Conservation (phyloP, 2,329 filamentous ascomycete genomes). For the Colletotrichum sojae region DNA sequence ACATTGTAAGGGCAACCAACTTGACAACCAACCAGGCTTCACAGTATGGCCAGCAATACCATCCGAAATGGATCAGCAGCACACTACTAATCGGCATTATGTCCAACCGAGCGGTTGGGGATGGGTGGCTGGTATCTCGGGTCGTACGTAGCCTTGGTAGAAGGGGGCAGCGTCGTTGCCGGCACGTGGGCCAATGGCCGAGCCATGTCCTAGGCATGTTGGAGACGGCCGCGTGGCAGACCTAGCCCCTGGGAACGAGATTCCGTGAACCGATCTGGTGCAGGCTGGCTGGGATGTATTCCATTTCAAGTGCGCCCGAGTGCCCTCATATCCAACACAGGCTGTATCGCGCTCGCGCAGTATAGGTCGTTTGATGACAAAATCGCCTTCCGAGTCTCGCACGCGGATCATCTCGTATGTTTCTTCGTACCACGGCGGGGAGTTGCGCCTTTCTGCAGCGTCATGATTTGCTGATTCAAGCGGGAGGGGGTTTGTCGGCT, state of each 20-base stretch:
- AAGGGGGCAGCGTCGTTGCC: not conserved
- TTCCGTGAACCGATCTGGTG: not conserved
- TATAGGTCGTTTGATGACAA: conserved; percentile 61
- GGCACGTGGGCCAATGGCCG: not conserved
- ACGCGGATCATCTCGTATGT: conserved; percentile 63
- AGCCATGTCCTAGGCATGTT: not conserved
- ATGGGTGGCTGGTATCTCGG: conserved; percentile 54
- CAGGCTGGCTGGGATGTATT: not conserved
- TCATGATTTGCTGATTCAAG: not conserved
- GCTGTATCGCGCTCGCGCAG: conserved; percentile 48
- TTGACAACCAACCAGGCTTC: too few relatives aligned
- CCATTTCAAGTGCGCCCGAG: not conserved
- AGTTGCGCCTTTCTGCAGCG: not conserved
- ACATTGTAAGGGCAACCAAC: too few relatives aligned
- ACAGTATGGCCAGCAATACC: not conserved
- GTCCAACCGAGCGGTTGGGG: not conserved
- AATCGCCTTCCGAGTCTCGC: conserved; percentile 60
- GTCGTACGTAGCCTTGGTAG: conserved; percentile 64
- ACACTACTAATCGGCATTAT: not conserved
- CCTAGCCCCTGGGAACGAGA: not conserved
- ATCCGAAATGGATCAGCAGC: too few relatives aligned
- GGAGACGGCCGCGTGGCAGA: not conserved
- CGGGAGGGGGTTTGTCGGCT: too few relatives aligned
- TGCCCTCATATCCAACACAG: conserved; percentile 42
- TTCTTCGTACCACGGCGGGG: conserved; percentile 43